phyloP scores from a whole-genome alignment of 2,329 filamentous ascomycete species.

The Calonectria honghensis region DNA sequence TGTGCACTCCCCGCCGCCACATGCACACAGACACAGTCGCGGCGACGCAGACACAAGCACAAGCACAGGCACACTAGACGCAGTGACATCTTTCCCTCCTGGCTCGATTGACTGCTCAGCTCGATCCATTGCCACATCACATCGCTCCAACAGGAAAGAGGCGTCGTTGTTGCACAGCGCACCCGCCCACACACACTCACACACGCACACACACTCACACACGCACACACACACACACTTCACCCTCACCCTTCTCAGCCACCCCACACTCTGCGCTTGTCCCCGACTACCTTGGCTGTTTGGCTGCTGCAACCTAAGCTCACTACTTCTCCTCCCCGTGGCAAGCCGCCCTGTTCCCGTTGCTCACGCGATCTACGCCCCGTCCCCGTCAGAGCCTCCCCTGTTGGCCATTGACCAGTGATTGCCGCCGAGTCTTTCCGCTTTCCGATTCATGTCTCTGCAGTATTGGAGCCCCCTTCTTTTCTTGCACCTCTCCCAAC shows the following conservation, averaged over 20 bases:
- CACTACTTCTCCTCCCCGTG: slow-evolving; percentile 44
- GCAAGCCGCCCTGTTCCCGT: slow-evolving; percentile 43
- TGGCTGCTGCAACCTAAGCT: slow-evolving; percentile 35
- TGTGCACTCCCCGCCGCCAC: slow-evolving; percentile 16
- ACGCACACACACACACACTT: slow-evolving; percentile 15
- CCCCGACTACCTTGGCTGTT: slow-evolving; percentile 28
- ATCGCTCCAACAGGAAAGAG: slow-evolving; percentile 31
- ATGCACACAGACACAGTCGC: slow-evolving; percentile 4
- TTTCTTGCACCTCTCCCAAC: slow-evolving; percentile 40
- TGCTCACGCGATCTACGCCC: slow-evolving; percentile 42
- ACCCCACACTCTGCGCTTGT: slow-evolving; percentile 32
- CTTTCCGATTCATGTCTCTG: slow-evolving; percentile 51
- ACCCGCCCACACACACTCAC: slow-evolving; percentile 23
- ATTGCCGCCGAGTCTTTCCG: slow-evolving; percentile 34
- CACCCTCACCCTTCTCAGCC: slow-evolving; percentile 25
- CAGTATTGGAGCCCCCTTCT: slow-evolving; percentile 52
- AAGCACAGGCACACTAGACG: slow-evolving; percentile 5
- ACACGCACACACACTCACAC: slow-evolving; percentile 17
- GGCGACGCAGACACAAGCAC: background rate
- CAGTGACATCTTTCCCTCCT: slow-evolving; percentile 19
- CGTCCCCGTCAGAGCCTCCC: slow-evolving; percentile 32
- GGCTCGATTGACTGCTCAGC: slow-evolving; percentile 27
- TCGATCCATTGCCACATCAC: slow-evolving; percentile 37
- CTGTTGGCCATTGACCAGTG: slow-evolving; percentile 44
- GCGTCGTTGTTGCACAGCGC: slow-evolving; percentile 32